A percentile compares a stretch with the other conserved stretches of the same genome.
These are phyloP conservation scores for Phytopythium chamaehyphon DNA, from an alignment of 352 stramenopile species.

Conservation along the genomic window DNA sequence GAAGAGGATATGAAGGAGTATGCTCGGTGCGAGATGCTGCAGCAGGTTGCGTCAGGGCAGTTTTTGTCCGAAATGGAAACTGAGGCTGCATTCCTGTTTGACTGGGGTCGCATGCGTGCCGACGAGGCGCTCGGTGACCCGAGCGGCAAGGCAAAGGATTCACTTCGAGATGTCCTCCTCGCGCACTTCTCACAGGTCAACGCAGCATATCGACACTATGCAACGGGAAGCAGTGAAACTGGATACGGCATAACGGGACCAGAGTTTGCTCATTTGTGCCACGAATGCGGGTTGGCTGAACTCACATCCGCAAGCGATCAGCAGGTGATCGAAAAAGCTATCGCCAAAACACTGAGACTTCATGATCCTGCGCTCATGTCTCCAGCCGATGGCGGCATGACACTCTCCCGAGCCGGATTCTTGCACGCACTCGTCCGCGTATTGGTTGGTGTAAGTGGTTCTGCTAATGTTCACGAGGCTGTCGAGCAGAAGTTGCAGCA, in stretches of 20 bases:
- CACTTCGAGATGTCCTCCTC: slow-evolving; percentile 54
- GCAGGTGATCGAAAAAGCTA: slow-evolving; percentile 26
- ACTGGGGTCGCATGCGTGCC: slow-evolving; percentile 52
- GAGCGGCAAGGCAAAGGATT: slow-evolving; percentile 39
- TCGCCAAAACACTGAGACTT: slow-evolving; percentile 9
- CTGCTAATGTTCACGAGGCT: slow-evolving; percentile 13
- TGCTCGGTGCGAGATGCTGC: slow-evolving; percentile 56
- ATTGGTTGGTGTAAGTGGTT: slow-evolving; percentile 13
- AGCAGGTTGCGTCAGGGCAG: slow-evolving; percentile 72
- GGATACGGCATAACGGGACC: slow-evolving; percentile 60
- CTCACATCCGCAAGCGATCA: slow-evolving; percentile 41
- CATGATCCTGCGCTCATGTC: slow-evolving; percentile 40
- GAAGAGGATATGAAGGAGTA: slow-evolving; percentile 63
- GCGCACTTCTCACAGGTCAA: slow-evolving; percentile 50
- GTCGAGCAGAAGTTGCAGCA: slow-evolving; percentile 47
- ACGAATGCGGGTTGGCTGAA: slow-evolving; percentile 51
- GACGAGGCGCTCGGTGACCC: slow-evolving; percentile 43
- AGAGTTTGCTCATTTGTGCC: slow-evolving; percentile 72
- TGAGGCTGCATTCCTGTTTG: slow-evolving; percentile 77
- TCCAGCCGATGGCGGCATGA: slow-evolving; percentile 36
- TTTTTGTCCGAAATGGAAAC: slow-evolving; percentile 80
- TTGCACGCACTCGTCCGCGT: slow-evolving; percentile 58
- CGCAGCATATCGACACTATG: slow-evolving; percentile 74
- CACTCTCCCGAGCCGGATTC: slow-evolving; percentile 64
- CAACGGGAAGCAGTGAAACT: slow-evolving; percentile 53